Conservation (phyloP, 257 asterid genomes). For the Ballota nigra region DNA sequence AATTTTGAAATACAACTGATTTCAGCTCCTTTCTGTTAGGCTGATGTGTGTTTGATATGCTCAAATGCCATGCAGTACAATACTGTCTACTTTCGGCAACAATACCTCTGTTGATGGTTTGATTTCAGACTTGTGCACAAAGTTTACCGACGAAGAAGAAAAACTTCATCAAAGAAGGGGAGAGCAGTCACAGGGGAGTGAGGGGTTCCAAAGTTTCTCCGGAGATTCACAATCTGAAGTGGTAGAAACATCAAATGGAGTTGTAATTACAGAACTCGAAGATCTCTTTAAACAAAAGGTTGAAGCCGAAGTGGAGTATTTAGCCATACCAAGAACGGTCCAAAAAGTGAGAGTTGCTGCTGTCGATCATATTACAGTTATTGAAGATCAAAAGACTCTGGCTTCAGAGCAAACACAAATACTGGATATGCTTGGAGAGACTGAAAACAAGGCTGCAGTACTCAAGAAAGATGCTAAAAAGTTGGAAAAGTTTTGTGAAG, state of each 20-base stretch:
- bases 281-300: conserved; percentile 56
- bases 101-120: conserved; percentile 35
- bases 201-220: conserved; percentile 17
- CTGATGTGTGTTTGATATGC: conserved; percentile 83
- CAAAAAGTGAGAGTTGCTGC: conserved; percentile 45
- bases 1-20: background rate
- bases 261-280: conserved; percentile 49
- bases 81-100: conserved; percentile 80
- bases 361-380: conserved; percentile 42
- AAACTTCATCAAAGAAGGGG: conserved; percentile 25
- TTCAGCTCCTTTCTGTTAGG: conserved; percentile 43
- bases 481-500: conserved; percentile 45
- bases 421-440: conserved; percentile 43
- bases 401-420: conserved; percentile 48
- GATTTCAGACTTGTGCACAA: conserved; percentile 22
- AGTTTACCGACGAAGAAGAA: conserved; percentile 11
- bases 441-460: conserved; percentile 44
- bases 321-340: conserved; percentile 44
- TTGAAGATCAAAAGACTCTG: conserved; percentile 49
- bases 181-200: conserved; percentile 23
- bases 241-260: conserved; percentile 26
- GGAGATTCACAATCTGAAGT: conserved; percentile 37
- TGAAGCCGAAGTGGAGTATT: conserved; percentile 71
- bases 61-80: conserved; percentile 96
- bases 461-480: conserved; percentile 47